phyloP scores from a whole-genome alignment of 345 rosid species.

The Microthlaspi erraticum region DNA sequence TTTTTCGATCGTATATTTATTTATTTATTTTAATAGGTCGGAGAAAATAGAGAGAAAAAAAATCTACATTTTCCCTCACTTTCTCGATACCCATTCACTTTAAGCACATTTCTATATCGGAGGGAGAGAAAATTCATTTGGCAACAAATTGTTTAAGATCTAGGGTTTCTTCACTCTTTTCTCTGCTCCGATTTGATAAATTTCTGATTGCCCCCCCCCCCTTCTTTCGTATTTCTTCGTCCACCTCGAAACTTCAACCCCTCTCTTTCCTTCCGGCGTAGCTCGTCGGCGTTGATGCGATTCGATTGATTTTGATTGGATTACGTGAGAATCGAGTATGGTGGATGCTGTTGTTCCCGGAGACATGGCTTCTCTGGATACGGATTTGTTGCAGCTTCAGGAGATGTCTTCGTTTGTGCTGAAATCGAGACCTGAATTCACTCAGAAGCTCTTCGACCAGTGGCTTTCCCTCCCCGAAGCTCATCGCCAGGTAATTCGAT shows the following conservation, averaged over 20 bases:
- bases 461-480: conserved; percentile 95
- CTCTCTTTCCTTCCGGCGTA: conserved; percentile 27
- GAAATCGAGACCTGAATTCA: conserved; percentile 76
- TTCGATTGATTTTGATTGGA: conserved; percentile 42
- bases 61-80: conserved; percentile 16
- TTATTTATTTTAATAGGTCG: background rate
- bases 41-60: background rate
- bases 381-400: conserved; percentile 81
- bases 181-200: conserved; percentile 38
- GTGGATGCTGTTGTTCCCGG: conserved; percentile 49
- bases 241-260: background rate
- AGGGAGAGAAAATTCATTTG: conserved; percentile 3
- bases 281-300: conserved; percentile 40
- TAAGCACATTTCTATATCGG: background rate
- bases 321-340: conserved; percentile 45
- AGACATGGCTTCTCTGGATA: conserved; percentile 71
- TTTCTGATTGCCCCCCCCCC: background rate
- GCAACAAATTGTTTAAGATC: conserved; percentile 46
- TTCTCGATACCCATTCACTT: conserved; percentile 29
- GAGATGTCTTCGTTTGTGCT: conserved; percentile 76
- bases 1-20: background rate
- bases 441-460: conserved; percentile 81
- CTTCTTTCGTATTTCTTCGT: background rate
- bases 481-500: conserved; percentile 64
- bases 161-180: conserved; percentile 45